These are phyloP conservation scores for Suillus brevipes DNA, from an alignment of 768 basidiomycete species.

Conservation along the genomic window DNA sequence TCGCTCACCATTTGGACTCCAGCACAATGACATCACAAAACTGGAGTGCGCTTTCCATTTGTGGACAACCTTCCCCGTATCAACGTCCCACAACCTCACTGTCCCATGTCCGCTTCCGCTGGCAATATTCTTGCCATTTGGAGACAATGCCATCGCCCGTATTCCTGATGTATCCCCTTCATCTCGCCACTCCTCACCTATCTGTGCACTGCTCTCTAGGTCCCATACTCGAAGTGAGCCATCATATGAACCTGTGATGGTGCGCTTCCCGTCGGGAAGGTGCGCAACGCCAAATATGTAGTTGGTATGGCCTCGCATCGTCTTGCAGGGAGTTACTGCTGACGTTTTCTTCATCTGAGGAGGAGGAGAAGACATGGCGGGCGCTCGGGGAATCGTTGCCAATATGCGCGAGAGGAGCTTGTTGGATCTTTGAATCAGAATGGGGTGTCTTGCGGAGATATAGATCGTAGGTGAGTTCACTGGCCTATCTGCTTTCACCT, in stretches of 20 bases:
- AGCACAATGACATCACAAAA: background rate
- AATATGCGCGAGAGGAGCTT: background rate
- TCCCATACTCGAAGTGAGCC: constrained; percentile 14
- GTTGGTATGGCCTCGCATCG: background rate
- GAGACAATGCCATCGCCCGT: background rate
- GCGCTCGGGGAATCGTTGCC: background rate
- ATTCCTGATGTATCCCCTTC: background rate
- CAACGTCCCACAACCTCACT: background rate
- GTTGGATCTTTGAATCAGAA: background rate
- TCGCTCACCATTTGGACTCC: constrained; percentile 9
- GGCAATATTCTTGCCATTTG: constrained; percentile 1
- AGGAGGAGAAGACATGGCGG: background rate
- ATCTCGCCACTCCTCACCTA: background rate
- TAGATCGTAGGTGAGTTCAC: background rate
- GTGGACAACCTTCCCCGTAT: background rate
- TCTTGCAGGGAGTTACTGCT: rapidly evolving
- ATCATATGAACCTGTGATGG: constrained; percentile 6
- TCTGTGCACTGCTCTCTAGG: constrained; percentile 27
- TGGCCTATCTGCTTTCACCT: background rate
- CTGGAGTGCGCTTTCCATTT: background rate
- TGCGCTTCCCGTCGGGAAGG: background rate
- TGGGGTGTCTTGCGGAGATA: background rate
- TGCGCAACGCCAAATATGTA: rapidly evolving
- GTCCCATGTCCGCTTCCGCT: constrained; percentile 10
- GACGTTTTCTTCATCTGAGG: background rate